Conservation (phyloP, 208 protist genomes). For the Wallacemonas sp. region DNA sequence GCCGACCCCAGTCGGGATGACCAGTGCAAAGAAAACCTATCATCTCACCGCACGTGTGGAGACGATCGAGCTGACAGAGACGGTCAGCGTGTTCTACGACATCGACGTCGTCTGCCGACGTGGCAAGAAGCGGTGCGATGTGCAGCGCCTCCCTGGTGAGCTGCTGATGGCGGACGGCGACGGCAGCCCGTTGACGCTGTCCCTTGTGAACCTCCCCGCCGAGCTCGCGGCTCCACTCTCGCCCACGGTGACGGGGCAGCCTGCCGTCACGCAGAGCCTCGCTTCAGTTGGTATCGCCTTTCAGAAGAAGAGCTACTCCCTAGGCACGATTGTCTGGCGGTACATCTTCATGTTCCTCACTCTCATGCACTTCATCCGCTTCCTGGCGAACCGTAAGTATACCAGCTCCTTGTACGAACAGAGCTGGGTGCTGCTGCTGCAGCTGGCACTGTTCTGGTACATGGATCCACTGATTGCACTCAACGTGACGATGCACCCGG, state of each 20-base stretch:
- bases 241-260: background rate
- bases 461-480: slow-evolving; percentile 66
- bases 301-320: slow-evolving; percentile 52
- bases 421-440: slow-evolving; percentile 59
- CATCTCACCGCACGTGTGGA: background rate
- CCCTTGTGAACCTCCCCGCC: background rate
- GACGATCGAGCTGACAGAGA: background rate
- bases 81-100: background rate
- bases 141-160: slow-evolving; percentile 26
- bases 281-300: slow-evolving; percentile 57
- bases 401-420: slow-evolving; percentile 79
- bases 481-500: slow-evolving; percentile 27
- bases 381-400: slow-evolving; percentile 59
- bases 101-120: background rate
- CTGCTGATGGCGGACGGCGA: slow-evolving; percentile 6
- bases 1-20: background rate
- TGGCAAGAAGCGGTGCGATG: slow-evolving; percentile 13
- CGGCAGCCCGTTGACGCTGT: background rate
- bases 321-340: slow-evolving; percentile 58
- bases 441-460: slow-evolving; percentile 72
- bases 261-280: background rate
- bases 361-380: slow-evolving; percentile 59
- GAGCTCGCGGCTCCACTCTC: background rate
- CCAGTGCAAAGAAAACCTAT: background rate
- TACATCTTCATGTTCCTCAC: slow-evolving; percentile 69